Percentiles rank a stretch among this genome's conserved stretches.
phyloP scores from a whole-genome alignment of 2,329 filamentous ascomycete species.

The Aaosphaeria pasadenensis region DNA sequence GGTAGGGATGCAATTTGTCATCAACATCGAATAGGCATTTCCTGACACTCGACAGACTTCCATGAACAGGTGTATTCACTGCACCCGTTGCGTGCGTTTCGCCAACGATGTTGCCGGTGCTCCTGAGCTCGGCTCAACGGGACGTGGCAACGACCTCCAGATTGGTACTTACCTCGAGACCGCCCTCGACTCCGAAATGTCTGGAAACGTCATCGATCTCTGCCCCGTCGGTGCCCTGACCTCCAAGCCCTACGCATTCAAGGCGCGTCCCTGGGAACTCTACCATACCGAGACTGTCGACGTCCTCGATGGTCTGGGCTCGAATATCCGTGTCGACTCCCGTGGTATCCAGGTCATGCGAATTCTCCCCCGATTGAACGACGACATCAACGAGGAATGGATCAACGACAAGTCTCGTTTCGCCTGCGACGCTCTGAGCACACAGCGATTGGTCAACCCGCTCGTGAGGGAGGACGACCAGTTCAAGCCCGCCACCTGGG shows the following conservation, averaged over 20 bases:
- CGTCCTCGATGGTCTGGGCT: conserved; percentile 87
- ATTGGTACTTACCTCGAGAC: conserved; percentile 97
- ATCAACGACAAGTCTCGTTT: conserved; percentile 99
- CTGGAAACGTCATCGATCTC: conserved; percentile 95
- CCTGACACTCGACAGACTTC: conserved; percentile 62
- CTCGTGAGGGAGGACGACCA: conserved; percentile 84
- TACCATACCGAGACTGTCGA: conserved; percentile 96
- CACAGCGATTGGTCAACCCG: conserved; percentile 90
- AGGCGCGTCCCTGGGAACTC: conserved; percentile 93
- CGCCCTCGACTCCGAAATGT: conserved; percentile 90
- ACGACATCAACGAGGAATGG: conserved; percentile 99
- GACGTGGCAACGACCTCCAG: conserved; percentile 94
- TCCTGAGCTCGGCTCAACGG: conserved; percentile 88
- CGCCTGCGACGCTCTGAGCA: conserved; percentile 94
- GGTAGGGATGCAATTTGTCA: conserved; percentile 27
- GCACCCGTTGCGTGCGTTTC: conserved; percentile 95
- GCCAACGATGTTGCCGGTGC: conserved; percentile 96
- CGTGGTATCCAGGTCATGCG: conserved; percentile 96
- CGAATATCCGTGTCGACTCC: conserved; percentile 90
- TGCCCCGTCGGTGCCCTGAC: conserved; percentile 96
- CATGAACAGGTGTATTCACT: conserved; percentile 99
- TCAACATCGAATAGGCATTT: neutral
- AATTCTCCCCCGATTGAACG: conserved; percentile 86
- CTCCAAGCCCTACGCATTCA: conserved; percentile 97
- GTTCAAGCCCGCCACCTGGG: conserved; percentile 91